Evolutionary conservation across 805 yeast genomes (phyloP), one percentile per base, ranked within the genome.

Genomic region (Jamesozyma jinghongensis): DNA sequence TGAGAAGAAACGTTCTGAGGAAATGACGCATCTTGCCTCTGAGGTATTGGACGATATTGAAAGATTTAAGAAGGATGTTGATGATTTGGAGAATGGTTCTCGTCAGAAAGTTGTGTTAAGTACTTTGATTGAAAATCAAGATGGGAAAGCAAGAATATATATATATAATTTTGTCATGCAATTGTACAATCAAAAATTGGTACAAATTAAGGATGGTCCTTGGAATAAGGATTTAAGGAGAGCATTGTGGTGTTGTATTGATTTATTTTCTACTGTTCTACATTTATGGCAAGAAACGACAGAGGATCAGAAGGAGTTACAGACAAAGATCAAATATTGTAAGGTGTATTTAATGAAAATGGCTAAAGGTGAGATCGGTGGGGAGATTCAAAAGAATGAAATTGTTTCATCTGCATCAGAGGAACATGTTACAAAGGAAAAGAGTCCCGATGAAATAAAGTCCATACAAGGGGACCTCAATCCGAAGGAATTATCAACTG

Each of bases 41-140:
- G 53, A 57, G 2, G 62, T 92, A 34, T 62, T 90, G 41, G 94
- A 82, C 53, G 73, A 73, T 3, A 75, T 92, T 29, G 98, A 92
- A 55, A 43, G 50, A 2, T 63, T 70, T 43, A 80, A 79, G 52
- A 47, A 43, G 2, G 49, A 51, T 6, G 63, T 68, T 12, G 33
- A 35, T 19, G 51, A 66, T 4, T 25, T 35, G 4, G 47, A 41
- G 18, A 47, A 37, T 13, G 38, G 32, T 29, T 42, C 40, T 8
- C 37, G 40, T 7, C 63, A 62, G 4, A 67, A 66, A 39, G 73
- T 63, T 5, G 55, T 45, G 14, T 46, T 27, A 48, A 48, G 28
- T 49, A 65, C 17, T 50, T 68, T 85, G 11, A 62, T 88, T 16
- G 62, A 62, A 20, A 85, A 81, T 49, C 78, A 77, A 46, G 72